phyloP scores from a whole-genome alignment of 2,329 filamentous ascomycete species.

The Aspergillus pseudoglaucus region DNA sequence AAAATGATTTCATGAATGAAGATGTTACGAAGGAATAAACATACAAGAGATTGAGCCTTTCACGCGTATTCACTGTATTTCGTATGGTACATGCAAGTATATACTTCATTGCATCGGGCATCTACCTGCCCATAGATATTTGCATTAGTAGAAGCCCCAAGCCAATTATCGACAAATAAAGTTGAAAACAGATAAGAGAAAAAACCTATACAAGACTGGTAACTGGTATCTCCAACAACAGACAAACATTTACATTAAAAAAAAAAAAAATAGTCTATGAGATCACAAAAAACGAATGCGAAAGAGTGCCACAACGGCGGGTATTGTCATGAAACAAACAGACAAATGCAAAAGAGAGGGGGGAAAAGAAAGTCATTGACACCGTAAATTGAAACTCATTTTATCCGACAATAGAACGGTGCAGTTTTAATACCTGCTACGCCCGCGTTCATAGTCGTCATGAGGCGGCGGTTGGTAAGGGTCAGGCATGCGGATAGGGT shows the following conservation, averaged over 20 bases:
- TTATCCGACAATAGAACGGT: too few relatives aligned
- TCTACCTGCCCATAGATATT: too few relatives aligned
- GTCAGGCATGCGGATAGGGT: slow-evolving; percentile 26
- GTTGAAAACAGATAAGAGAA: background rate
- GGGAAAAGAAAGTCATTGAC: background rate
- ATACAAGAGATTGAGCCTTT: too few relatives aligned
- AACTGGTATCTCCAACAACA: slow-evolving; percentile 1
- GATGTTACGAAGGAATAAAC: background rate
- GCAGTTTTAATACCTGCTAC: slow-evolving; percentile 4
- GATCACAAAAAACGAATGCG: background rate
- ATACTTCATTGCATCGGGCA: too few relatives aligned
- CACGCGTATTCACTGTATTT: too few relatives aligned
- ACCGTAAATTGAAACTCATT: background rate
- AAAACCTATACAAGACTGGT: background rate
- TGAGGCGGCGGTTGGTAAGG: slow-evolving; percentile 23
- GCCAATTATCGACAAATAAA: background rate
- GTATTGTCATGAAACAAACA: slow-evolving; percentile 10
- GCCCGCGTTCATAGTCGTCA: slow-evolving; percentile 13
- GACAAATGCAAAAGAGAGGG: background rate
- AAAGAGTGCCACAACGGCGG: slow-evolving; percentile 8
- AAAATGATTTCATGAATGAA: slow-evolving; percentile 5
- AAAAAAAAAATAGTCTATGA: background rate
- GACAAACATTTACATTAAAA: background rate
- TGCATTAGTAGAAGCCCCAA: background rate
- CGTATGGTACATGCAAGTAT: too few relatives aligned